Evolutionary conservation across 768 basidiomycete genomes (phyloP), one percentile per base, ranked within the genome.

Genomic region (Lactarius hatsudake): DNA sequence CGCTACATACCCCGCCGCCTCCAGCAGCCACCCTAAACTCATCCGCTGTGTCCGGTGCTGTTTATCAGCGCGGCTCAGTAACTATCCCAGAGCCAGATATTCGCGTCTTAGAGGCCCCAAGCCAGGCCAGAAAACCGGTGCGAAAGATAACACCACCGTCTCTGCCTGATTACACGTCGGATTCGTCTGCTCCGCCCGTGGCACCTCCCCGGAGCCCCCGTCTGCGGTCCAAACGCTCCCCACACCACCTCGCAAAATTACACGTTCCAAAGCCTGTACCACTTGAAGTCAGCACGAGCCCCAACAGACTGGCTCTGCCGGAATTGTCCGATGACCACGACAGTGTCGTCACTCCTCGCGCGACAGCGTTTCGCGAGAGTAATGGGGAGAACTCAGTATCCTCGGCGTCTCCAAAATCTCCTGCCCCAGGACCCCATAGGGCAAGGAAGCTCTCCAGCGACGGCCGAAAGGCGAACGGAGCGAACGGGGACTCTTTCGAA

Each of bases 311-410:
- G 58, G 78, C 75, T 2, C 67, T 61, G 32, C 85, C 86, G 2
- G 84, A 86, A 55, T 85, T 82, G 81, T 80, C 82, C 5, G 79
- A 76, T 40, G 85, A 87, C 18, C 79, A 79, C 23, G 87, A 88
- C 28, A 72, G 71, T 38, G 77, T 79, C 23, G 77, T 78, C 54
- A 92, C 90, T 5, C 91, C 90, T 3, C 85, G 78, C 63, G 84
- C 83, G 23, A 72, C 79, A 26, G 79, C 72, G 17, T 88, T 90
- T 72, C 17, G 58, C 13, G 30, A 45, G 26, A 2, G n/a, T 13
- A 36, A 17, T n/a, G 81, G 81, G 28, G 71, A 74, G 76, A 73
- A 57, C 65, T 65, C 57, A 23, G 58, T 65, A 15, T 72, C 74
- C 12, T 73, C 77, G 20, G 64, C 75, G 13, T 73, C 76, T 17